Evolutionary conservation across 2,329 filamentous ascomycete species (phyloP).

Genomic region (Cryphonectria naterciae): DNA sequence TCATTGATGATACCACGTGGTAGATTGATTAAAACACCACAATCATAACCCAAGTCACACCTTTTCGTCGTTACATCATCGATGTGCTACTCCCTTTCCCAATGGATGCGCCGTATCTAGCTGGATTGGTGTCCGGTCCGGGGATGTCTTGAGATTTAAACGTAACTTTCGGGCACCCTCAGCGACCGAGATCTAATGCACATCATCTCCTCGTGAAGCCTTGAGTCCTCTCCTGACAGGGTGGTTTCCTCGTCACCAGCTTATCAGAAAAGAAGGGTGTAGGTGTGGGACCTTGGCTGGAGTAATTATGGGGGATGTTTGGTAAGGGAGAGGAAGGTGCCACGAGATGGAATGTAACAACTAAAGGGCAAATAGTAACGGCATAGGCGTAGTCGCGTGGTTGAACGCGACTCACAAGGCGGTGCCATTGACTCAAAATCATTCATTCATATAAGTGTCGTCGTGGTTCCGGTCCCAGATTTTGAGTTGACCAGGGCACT

Average conservation of each 20-base stretch:
- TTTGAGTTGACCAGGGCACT: background rate
- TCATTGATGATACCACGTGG: conserved; percentile 16
- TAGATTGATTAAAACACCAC: background rate
- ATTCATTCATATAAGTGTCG: conserved; percentile 14
- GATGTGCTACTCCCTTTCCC: background rate
- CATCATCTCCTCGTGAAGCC: background rate
- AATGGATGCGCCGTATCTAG: background rate
- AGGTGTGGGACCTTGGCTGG: background rate
- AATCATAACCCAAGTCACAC: conserved; percentile 11
- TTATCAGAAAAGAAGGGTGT: background rate
- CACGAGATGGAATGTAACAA: conserved; percentile 28
- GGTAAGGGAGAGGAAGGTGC: conserved; percentile 21
- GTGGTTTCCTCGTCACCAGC: background rate
- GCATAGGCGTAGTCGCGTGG: conserved; percentile 5
- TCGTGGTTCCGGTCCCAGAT: background rate
- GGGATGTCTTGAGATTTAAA: conserved; percentile 10
- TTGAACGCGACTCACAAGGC: conserved; percentile 4
- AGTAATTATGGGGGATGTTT: background rate
- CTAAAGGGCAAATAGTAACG: background rate
- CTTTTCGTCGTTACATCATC: background rate
- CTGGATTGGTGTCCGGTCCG: conserved; percentile 1
- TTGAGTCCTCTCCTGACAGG: background rate
- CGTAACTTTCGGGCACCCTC: conserved; percentile 18
- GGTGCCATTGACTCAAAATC: conserved; percentile 2
- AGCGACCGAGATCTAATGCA: background rate